These are phyloP conservation scores for Aquilaria sinensis DNA, from an alignment of 345 rosid genomes.

Conservation along the genomic window DNA sequence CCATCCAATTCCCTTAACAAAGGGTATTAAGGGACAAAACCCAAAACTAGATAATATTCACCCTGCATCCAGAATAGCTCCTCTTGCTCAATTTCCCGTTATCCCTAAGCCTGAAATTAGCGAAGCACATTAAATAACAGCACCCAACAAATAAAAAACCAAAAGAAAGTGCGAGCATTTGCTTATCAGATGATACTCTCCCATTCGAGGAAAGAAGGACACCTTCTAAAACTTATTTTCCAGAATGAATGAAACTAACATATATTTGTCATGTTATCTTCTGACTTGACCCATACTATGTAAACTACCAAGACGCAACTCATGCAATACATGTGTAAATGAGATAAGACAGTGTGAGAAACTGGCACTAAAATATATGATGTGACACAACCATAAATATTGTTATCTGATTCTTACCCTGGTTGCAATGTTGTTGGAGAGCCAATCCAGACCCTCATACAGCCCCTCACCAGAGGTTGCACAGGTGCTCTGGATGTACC, in stretches of 20 bases:
- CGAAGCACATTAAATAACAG: slow-evolving; percentile 1
- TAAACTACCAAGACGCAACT: no score
- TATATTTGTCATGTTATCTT: no score
- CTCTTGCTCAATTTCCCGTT: slow-evolving; percentile 15
- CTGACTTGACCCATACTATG: no score
- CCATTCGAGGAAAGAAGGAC: no score
- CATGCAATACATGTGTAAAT: no score
- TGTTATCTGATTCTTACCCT: slow-evolving; percentile 30
- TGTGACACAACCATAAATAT: neutral
- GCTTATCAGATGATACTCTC: neutral
- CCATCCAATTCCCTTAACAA: slow-evolving; percentile 15
- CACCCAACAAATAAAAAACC: neutral
- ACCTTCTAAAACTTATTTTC: no score
- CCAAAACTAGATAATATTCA: slow-evolving; percentile 42
- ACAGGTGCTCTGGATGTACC: slow-evolving; percentile 96
- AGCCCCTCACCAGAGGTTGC: slow-evolving; percentile 91
- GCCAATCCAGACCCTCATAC: slow-evolving; percentile 90
- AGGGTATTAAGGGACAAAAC: neutral
- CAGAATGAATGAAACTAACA: no score
- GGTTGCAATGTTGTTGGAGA: slow-evolving; percentile 80
- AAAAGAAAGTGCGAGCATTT: neutral
- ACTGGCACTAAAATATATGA: neutral
- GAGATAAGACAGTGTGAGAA: no score
- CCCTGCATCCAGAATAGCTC: slow-evolving; percentile 54
- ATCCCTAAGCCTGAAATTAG: slow-evolving; percentile 34